Evolutionary conservation across 1,139 yeast species (phyloP).

Genomic region (Arxiozyma bovina): DNA sequence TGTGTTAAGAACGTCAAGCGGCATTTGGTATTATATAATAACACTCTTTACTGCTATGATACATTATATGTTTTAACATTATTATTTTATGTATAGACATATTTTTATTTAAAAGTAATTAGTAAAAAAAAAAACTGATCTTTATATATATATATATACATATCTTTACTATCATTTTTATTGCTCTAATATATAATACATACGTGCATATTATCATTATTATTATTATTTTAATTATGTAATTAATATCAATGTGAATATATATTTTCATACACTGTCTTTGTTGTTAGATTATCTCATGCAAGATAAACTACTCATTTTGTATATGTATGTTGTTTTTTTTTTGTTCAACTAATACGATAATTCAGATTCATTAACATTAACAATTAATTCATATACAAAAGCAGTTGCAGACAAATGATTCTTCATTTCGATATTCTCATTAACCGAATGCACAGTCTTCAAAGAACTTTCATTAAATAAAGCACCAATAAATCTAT

Average conservation of each 20-base stretch:
- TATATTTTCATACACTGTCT: too few relatives aligned
- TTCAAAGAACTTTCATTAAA: constrained; percentile 15
- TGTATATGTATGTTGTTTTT: too few relatives aligned
- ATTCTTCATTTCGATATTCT: constrained; percentile 41
- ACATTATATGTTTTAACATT: neutral
- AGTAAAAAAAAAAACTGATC: neutral
- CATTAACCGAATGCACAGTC: constrained; percentile 51
- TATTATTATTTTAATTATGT: too few relatives aligned
- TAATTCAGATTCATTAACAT: constrained; percentile 19
- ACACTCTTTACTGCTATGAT: constrained; percentile 15
- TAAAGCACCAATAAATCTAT: constrained; percentile 37
- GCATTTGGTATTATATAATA: constrained; percentile 21
- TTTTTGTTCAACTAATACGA: too few relatives aligned
- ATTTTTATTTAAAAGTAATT: too few relatives aligned
- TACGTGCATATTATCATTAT: neutral
- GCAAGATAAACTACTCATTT: too few relatives aligned
- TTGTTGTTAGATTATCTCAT: too few relatives aligned
- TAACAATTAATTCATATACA: constrained; percentile 44
- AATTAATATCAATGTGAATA: too few relatives aligned
- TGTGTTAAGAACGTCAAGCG: constrained; percentile 8
- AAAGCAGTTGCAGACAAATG: constrained; percentile 54
- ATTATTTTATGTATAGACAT: neutral
- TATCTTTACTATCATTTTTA: neutral
- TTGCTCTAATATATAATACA: too few relatives aligned
- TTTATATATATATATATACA: too few relatives aligned